Evolutionary conservation across 805 yeast species (phyloP).

Genomic region (Starmerella potacharoeniae): DNA sequence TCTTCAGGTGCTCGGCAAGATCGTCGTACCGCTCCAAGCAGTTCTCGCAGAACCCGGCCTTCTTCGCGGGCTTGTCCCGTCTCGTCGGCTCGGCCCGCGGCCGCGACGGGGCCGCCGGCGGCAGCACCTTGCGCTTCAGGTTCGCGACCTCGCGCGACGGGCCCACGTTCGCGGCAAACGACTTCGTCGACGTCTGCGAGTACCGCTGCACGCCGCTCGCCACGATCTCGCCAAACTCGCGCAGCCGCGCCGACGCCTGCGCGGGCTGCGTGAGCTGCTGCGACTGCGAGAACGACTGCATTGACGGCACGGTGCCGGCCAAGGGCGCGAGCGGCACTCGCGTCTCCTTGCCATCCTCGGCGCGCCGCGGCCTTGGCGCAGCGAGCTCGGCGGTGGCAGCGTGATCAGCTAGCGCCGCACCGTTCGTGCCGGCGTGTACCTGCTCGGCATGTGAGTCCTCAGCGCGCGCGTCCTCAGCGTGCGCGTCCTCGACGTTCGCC

Average conservation of each 20-base stretch:
- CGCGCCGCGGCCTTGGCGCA: not conserved
- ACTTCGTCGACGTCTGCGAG: slow-evolving; percentile 29
- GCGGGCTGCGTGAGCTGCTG: slow-evolving; percentile 6
- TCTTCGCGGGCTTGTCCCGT: slow-evolving; percentile 18
- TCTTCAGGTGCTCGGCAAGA: slow-evolving; percentile 60
- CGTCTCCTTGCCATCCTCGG: slow-evolving; percentile 9
- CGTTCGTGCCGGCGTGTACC: too few relatives aligned
- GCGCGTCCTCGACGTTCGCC: not conserved
- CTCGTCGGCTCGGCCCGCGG: slow-evolving; percentile 6
- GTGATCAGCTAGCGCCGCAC: too few relatives aligned
- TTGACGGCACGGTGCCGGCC: not conserved
- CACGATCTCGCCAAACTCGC: slow-evolving; percentile 40
- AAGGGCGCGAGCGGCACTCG: not conserved
- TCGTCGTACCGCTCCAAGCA: slow-evolving; percentile 75
- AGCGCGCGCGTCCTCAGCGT: not conserved
- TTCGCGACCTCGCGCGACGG: slow-evolving; percentile 34
- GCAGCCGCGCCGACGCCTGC: slow-evolving; percentile 11
- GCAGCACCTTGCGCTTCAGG: slow-evolving; percentile 32
- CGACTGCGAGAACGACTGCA: slow-evolving; percentile 1
- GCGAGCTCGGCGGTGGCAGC: too few relatives aligned
- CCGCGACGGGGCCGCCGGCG: slow-evolving; percentile 21
- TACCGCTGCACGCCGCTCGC: slow-evolving; percentile 51
- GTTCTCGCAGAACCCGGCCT: slow-evolving; percentile 86
- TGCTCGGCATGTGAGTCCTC: not conserved
- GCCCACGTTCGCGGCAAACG: slow-evolving; percentile 26